phyloP scores from a whole-genome alignment of 208 protist species.

The Endotrypanum monterogeii region DNA sequence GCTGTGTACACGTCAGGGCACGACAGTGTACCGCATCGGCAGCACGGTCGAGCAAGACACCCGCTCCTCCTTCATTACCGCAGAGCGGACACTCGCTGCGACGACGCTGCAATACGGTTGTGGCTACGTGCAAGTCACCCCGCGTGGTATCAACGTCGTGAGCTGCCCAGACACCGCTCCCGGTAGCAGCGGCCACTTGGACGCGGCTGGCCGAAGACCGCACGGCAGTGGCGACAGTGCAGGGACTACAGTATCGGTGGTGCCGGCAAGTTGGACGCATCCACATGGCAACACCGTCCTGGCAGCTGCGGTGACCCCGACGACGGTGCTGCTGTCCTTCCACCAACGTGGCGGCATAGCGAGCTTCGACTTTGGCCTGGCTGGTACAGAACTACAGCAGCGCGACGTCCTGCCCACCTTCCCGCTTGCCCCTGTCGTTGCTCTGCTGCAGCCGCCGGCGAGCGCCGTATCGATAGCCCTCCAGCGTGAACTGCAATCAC shows the following conservation, averaged over 20 bases:
- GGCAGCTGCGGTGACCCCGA: slow-evolving; percentile 62
- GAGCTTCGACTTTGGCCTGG: slow-evolving; percentile 71
- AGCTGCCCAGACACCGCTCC: slow-evolving; percentile 5
- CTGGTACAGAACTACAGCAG: slow-evolving; percentile 60
- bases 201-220: background rate
- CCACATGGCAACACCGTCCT: slow-evolving; percentile 75
- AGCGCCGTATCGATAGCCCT: slow-evolving; percentile 29
- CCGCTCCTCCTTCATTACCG: slow-evolving; percentile 51
- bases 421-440: slow-evolving; percentile 53
- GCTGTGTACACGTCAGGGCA: slow-evolving; percentile 68
- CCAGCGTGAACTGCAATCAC: slow-evolving; percentile 32
- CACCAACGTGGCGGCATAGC: slow-evolving; percentile 68
- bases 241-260: slow-evolving; percentile 14
- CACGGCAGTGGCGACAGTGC: slow-evolving; percentile 5
- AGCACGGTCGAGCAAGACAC: slow-evolving; percentile 65
- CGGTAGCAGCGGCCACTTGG: background rate
- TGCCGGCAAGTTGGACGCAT: slow-evolving; percentile 65
- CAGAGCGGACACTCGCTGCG: slow-evolving; percentile 73
- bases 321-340: slow-evolving; percentile 58
- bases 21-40: slow-evolving; percentile 54
- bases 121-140: slow-evolving; percentile 82
- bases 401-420: slow-evolving; percentile 69
- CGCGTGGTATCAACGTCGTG: slow-evolving; percentile 56
- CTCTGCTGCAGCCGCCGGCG: slow-evolving; percentile 56
- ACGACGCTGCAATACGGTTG: slow-evolving; percentile 62